A percentile compares a stretch with the other conserved stretches of the same genome.
Evolutionary conservation across 2,329 filamentous ascomycete species (phyloP).

Genomic region (Colletotrichum sp.): DNA sequence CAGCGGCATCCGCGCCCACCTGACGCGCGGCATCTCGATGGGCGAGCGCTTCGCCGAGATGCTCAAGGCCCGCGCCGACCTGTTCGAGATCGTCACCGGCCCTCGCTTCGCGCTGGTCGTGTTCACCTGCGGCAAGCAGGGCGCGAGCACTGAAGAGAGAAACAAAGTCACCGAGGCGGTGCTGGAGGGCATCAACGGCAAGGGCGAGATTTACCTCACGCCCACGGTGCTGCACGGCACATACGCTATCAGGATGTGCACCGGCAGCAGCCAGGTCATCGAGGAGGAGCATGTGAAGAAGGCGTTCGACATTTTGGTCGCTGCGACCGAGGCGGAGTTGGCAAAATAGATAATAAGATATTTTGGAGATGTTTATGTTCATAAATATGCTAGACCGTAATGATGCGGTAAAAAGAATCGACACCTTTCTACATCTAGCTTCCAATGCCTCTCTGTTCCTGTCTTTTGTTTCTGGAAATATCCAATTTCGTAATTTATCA

Average conservation of each 20-base stretch:
- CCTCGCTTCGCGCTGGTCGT: conserved; percentile 83
- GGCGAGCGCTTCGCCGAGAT: conserved; percentile 74
- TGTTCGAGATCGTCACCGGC: conserved; percentile 77
- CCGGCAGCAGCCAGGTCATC: conserved; percentile 67
- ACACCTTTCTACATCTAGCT: background rate
- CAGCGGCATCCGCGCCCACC: conserved; percentile 74
- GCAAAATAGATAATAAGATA: background rate
- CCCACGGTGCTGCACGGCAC: conserved; percentile 74
- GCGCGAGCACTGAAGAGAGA: conserved; percentile 49
- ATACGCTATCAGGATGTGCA: conserved; percentile 83
- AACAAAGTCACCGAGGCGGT: conserved; percentile 76
- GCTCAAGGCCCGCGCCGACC: conserved; percentile 62
- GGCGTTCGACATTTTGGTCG: conserved; percentile 77
- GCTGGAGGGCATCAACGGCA: conserved; percentile 75
- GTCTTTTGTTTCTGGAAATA: background rate
- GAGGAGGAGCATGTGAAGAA: conserved; percentile 75
- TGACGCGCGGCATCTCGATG: conserved; percentile 70
- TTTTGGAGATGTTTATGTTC: background rate
- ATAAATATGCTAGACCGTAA: background rate
- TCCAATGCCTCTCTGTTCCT: background rate
- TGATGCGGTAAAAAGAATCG: background rate
- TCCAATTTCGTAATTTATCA: background rate
- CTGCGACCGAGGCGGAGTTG: conserved; percentile 62
- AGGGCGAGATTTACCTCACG: conserved; percentile 83
- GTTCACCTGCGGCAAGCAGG: conserved; percentile 60